phyloP scores from a whole-genome alignment of 768 basidiomycete species.

The Russula abietina region DNA sequence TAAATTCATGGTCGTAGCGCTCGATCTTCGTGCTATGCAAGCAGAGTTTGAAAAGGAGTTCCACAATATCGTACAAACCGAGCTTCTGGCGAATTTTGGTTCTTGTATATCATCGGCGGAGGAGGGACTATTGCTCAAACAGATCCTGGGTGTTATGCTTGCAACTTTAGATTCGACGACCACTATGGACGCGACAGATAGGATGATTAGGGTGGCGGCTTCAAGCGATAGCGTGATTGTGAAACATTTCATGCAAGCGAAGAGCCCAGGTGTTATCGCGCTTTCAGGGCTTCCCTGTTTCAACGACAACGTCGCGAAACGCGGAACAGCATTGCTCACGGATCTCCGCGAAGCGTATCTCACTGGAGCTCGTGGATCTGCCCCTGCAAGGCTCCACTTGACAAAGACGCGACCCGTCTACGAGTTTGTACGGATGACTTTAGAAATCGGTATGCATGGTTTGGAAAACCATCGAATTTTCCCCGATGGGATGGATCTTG shows the following conservation, averaged over 20 bases:
- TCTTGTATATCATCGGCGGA: slow-evolving; percentile 33
- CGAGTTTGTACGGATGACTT: slow-evolving; percentile 61
- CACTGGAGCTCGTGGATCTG: slow-evolving; percentile 48
- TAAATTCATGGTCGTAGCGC: slow-evolving; percentile 33
- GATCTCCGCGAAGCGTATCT: slow-evolving; percentile 51
- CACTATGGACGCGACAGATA: slow-evolving; percentile 60
- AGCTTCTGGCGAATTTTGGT: slow-evolving; percentile 44
- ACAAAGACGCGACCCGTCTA: slow-evolving; percentile 68
- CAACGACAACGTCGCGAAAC: slow-evolving; percentile 46
- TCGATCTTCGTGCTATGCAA: slow-evolving; percentile 76
- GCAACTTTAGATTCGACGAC: slow-evolving; percentile 58
- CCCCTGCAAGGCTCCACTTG: slow-evolving; percentile 63
- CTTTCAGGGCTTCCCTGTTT: slow-evolving; percentile 43
- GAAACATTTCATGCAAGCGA: slow-evolving; percentile 42
- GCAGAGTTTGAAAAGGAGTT: slow-evolving; percentile 53
- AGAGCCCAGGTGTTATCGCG: slow-evolving; percentile 23
- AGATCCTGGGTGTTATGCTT: slow-evolving; percentile 40
- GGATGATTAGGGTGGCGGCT: slow-evolving; percentile 68
- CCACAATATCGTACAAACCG: slow-evolving; percentile 43
- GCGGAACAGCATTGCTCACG: slow-evolving; percentile 42
- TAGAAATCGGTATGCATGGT: slow-evolving; percentile 80
- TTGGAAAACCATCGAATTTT: slow-evolving; percentile 60
- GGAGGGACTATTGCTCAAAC: slow-evolving; percentile 32
- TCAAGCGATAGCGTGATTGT: slow-evolving; percentile 57
- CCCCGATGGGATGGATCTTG: slow-evolving; percentile 56